Conservation (phyloP, 2,329 filamentous ascomycete species). For the Diaporthe sp. region DNA sequence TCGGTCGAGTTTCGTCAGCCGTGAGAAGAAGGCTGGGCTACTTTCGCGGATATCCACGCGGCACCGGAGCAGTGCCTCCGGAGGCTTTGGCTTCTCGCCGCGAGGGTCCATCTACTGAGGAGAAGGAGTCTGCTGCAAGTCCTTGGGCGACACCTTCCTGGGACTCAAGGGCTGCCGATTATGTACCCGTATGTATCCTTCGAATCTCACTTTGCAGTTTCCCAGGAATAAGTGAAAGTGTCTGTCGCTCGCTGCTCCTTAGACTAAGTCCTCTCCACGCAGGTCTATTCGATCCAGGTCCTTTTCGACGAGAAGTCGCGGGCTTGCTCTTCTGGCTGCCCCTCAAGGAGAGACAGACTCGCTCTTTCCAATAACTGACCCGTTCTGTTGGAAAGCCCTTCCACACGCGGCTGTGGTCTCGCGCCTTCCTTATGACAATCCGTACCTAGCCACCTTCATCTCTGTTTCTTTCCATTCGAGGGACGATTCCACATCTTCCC, state of each 20-base stretch:
- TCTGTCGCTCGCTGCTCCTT: background rate
- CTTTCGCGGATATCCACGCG: constrained; percentile 53
- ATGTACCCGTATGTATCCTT: background rate
- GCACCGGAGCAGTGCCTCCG: constrained; percentile 43
- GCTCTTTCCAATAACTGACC: background rate
- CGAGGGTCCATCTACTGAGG: constrained; percentile 16
- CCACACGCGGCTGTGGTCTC: background rate
- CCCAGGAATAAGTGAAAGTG: background rate
- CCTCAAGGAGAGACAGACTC: background rate
- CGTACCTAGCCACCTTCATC: background rate
- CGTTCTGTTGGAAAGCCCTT: background rate
- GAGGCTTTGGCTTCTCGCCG: constrained; percentile 43
- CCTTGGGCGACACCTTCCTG: background rate
- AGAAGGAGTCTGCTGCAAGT: background rate
- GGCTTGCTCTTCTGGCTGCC: no score
- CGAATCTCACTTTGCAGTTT: background rate
- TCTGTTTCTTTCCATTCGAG: background rate
- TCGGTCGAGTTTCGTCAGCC: constrained; percentile 49
- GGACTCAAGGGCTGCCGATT: no score
- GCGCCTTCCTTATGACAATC: background rate
- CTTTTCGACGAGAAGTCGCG: background rate
- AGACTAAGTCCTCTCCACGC: background rate
- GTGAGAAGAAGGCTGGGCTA: constrained; percentile 53
- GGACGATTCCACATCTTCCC: background rate
- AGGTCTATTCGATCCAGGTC: background rate